Evolutionary conservation across 1,284 basidiomycete genomes (phyloP).

Genomic region (Heterobasidion occidentale): DNA sequence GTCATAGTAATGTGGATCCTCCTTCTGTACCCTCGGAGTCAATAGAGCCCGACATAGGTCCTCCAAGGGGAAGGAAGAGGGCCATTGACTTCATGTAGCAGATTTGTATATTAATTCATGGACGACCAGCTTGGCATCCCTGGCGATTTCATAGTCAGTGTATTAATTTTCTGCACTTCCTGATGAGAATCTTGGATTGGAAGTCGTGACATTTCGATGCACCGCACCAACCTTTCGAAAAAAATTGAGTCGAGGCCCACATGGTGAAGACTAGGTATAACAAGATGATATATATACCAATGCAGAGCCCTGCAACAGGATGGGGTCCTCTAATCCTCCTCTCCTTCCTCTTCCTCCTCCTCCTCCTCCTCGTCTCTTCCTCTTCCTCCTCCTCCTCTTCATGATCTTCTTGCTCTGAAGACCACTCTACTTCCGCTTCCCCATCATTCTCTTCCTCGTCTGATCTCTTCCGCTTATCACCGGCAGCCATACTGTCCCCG

Average conservation of each 20-base stretch:
- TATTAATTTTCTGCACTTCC: too few species aligned
- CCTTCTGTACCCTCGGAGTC: constrained; percentile 5
- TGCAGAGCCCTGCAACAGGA: too few species aligned
- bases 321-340: too few species aligned
- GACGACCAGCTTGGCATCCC: too few species aligned
- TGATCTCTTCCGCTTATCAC: constrained; percentile 8
- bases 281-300: too few species aligned
- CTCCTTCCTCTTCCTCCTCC: neutral
- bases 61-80: constrained; percentile 43
- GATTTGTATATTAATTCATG: too few species aligned
- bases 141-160: too few species aligned
- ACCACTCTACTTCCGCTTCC: constrained; percentile 6
- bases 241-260: too few species aligned
- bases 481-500: constrained; percentile 3
- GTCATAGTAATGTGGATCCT: constrained; percentile 7
- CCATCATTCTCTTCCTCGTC: constrained; percentile 5
- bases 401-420: neutral
- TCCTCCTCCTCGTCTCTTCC: constrained; percentile 1
- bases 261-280: too few species aligned
- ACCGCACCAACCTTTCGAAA: too few species aligned
- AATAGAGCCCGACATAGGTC: constrained; percentile 9
- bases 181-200: too few species aligned
- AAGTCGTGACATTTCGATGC: too few species aligned
- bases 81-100: constrained; percentile 57
- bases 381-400: neutral